Conservation (phyloP, 768 basidiomycete genomes). For the Mycena rebaudengoi region DNA sequence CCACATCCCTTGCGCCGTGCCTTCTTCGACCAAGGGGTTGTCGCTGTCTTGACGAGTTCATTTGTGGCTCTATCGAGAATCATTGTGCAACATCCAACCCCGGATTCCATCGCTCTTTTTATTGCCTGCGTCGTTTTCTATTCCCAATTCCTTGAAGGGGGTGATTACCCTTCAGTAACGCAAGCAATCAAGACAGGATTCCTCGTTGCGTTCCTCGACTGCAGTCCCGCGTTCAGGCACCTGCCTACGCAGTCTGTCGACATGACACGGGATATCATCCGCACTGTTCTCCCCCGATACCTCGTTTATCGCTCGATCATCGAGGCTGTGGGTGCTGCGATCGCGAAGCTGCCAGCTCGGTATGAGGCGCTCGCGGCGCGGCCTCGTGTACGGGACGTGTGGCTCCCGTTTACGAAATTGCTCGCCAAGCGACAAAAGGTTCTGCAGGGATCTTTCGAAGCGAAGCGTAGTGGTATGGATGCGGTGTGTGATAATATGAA, state of each 20-base stretch:
- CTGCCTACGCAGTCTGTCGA: conserved; percentile 35
- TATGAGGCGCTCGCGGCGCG: conserved; percentile 25
- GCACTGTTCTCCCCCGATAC: conserved; percentile 40
- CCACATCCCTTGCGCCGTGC: conserved; percentile 42
- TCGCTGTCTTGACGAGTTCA: conserved; percentile 38
- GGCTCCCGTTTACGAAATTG: conserved; percentile 27
- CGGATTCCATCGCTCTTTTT: conserved; percentile 31
- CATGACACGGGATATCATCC: conserved; percentile 36
- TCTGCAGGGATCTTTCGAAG: not conserved
- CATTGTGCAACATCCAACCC: conserved; percentile 26
- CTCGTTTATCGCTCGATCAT: conserved; percentile 48
- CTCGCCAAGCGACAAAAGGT: not conserved
- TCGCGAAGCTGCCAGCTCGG: conserved; percentile 33
- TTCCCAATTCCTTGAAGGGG: conserved; percentile 43
- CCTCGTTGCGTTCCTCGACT: conserved; percentile 38
- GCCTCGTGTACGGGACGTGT: conserved; percentile 33
- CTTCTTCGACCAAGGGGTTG: conserved; percentile 40
- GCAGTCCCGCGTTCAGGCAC: conserved; percentile 36
- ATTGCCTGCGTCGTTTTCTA: conserved; percentile 40
- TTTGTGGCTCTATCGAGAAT: conserved; percentile 36
- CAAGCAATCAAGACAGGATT: conserved; percentile 44
- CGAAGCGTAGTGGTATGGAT: conserved; percentile 35
- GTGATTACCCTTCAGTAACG: conserved; percentile 45
- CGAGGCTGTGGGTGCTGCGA: conserved; percentile 35
- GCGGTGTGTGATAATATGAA: conserved; percentile 45